A percentile compares a stretch with the other conserved stretches of the same genome.
phyloP scores from a whole-genome alignment of 1,284 basidiomycete genomes.

The Puccinia triticina region DNA sequence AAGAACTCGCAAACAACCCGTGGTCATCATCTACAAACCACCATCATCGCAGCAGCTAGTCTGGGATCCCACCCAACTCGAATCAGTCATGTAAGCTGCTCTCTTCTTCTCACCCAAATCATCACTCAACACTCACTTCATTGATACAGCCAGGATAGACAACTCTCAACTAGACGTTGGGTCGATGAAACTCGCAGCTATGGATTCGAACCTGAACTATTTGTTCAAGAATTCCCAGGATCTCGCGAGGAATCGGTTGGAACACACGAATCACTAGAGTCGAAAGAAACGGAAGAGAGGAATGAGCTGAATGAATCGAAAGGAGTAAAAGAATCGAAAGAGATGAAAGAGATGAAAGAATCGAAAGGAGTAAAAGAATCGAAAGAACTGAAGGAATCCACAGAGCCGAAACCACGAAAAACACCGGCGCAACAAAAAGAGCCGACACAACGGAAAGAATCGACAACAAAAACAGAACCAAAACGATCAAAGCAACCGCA shows the following conservation, averaged over 20 bases:
- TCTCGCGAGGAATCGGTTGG: background rate
- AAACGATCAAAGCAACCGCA: too few relatives aligned
- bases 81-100: background rate
- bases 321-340: background rate
- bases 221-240: background rate
- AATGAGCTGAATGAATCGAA: background rate
- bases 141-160: background rate
- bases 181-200: background rate
- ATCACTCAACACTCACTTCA: background rate
- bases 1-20: too few relatives aligned
- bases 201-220: too few relatives aligned
- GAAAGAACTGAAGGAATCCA: background rate
- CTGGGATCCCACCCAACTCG: background rate
- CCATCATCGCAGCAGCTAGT: background rate
- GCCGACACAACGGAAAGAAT: background rate
- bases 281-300: background rate
- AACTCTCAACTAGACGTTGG: background rate
- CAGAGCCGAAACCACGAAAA: background rate
- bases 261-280: background rate
- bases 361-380: background rate
- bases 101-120: background rate
- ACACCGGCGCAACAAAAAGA: background rate
- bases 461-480: too few relatives aligned
- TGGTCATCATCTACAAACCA: too few relatives aligned
- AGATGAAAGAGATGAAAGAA: background rate